Conservation (phyloP, 1,284 basidiomycete genomes). For the Sanghuangporus weigelae region DNA sequence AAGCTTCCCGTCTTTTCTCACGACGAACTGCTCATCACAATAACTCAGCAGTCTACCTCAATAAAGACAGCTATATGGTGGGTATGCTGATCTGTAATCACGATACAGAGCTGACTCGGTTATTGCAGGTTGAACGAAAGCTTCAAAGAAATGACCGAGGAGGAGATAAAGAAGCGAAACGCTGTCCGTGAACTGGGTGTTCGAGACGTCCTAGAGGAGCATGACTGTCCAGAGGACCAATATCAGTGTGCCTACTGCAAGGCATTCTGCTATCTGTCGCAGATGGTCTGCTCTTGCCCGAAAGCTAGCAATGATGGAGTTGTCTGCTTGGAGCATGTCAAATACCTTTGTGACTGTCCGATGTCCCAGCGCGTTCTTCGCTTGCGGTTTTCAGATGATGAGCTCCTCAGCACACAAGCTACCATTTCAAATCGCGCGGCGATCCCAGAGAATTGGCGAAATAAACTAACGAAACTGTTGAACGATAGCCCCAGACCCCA, state of each 20-base stretch:
- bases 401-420: conserved; percentile 63
- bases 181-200: conserved; percentile 54
- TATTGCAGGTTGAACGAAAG: conserved; percentile 71
- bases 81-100: conserved; percentile 27
- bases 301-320: conserved; percentile 40
- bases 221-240: conserved; percentile 86
- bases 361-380: conserved; percentile 61
- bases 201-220: conserved; percentile 67
- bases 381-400: conserved; percentile 78
- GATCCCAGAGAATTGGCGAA: conserved; percentile 72
- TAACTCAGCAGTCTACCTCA: conserved; percentile 89
- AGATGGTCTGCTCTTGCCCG: conserved; percentile 79
- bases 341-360: conserved; percentile 70
- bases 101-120: conserved; percentile 18
- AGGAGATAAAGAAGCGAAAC: conserved; percentile 71
- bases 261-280: conserved; percentile 92
- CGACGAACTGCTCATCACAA: conserved; percentile 93
- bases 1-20: conserved; percentile 98
- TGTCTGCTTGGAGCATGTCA: conserved; percentile 83
- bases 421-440: conserved; percentile 69
- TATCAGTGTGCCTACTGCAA: conserved; percentile 96
- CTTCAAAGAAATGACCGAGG: conserved; percentile 84
- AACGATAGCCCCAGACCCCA: conserved; percentile 64
- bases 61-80: conserved; percentile 93
- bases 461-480: conserved; percentile 65